Evolutionary conservation across 139 green algal species (phyloP), one percentile per base, ranked within the genome.

Genomic region (Tetradesmus lagerheimii): DNA sequence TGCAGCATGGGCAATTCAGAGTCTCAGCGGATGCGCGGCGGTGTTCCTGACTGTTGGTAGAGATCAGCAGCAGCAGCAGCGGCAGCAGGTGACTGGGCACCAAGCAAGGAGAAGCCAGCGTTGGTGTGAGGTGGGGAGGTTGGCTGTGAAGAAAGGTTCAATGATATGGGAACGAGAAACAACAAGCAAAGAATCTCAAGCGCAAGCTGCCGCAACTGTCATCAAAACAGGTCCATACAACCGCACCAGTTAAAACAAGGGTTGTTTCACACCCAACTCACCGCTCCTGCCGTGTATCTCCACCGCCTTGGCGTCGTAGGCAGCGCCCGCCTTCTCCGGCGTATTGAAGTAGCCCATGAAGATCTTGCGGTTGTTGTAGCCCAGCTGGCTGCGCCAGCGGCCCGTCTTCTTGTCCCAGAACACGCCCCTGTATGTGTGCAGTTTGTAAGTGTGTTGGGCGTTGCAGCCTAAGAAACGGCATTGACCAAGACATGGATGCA

Each of bases 321-420:
- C 87, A 23, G 18, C 38, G 25, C 67, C 87, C 6, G 87, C 87
- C 47, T 86, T 78, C 87, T 86, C 50, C 5, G 77, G 35, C 0
- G 57, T 80, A 38, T 90, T 64, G 53, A 81, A 90, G 53, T 90
- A 90, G 1, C 87, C 87, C 87, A 90, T 81, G 77, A 90, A 90
- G 11, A 91, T 80, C 79, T 91, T 91, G 47, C 83, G 83, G 79
- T 87, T 88, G 27, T 91, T 35, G 76, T 83, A 87, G 41, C 88
- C 88, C 23, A 91, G 38, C 79, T 91, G 88, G n/a, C 57, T 87
- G 78, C 88, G 88, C 88, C 88, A 91, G 31, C 88, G 88, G 35
- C 78, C 79, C 4, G 88, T 88, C 79, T 91, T 91, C 16, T 35
- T 34, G 79, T 91, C 88, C 88, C 88, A 91, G n/a, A 91, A 91